Base-by-base conservation (phyloP, 1,284 basidiomycete species). In the Sporisorium graminicola region DNA sequence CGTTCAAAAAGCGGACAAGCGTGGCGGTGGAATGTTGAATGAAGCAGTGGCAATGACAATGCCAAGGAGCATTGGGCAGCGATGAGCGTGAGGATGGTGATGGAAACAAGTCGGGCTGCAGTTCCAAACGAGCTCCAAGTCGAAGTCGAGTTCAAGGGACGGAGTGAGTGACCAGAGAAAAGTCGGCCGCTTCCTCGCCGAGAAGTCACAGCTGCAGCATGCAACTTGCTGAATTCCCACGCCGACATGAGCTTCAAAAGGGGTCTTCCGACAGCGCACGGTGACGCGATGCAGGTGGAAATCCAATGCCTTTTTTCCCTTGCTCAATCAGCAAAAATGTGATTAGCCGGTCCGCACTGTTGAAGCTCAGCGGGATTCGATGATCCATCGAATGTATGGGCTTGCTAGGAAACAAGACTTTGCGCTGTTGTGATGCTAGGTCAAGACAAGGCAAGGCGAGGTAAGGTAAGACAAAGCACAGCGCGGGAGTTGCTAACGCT, bases 211-310 rank as follows among this genome's bases (percentile, higher is more conserved):
- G n/a, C n/a, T n/a, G n/a, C n/a, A n/a, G n/a, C n/a, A n/a, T n/a
- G n/a, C n/a, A 49, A 29, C 27, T 49, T 8, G 29, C 50, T 5
- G 4, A 52, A 35, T 35, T 37, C 50, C 50, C 33, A 37, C 51
- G 51, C 16, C 51, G 51, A n/a, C n/a, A n/a, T n/a, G n/a, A n/a
- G n/a, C n/a, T n/a, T n/a, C n/a, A 35, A 51, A 35, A 51, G n/a
- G 50, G 31, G 31, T 22, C 47, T 49, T 16, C 50, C 50, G 50
- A 52, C 27, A 29, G 53, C 42, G 40, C 53, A 55, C 53, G 53
- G 53, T 55, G 53, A 55, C 53, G 53, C 24, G n/a, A n/a, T 33
- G 47, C 22, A 16, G 26, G 12, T n/a, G 5, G n/a, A 14, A 46
- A 46, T 46, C 26, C n/a, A n/a, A n/a, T n/a, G n/a, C n/a, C n/a